These are phyloP conservation scores for Lichtheimia hyalospora DNA, from an alignment of 371 early-diverging fungal species.

Conservation along the genomic window DNA sequence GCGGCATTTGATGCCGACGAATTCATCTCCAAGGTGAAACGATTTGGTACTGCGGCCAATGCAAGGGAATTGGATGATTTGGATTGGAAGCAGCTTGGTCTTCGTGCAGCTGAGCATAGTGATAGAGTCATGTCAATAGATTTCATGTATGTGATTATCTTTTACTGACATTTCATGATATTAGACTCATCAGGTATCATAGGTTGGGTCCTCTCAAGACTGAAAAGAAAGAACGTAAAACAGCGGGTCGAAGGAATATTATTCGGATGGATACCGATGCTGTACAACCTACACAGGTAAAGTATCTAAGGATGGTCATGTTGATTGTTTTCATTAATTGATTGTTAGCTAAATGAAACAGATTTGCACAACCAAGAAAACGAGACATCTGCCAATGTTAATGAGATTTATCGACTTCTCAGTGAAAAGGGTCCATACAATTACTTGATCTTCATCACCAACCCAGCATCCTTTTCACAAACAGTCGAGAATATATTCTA, in stretches of 20 bases:
- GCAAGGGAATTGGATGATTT: slow-evolving; percentile 18
- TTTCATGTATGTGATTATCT: slow-evolving; percentile 60
- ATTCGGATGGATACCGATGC: slow-evolving; percentile 45
- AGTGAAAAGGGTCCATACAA: slow-evolving; percentile 64
- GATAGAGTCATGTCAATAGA: slow-evolving; percentile 64
- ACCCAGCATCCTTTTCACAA: slow-evolving; percentile 90
- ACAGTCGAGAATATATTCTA: slow-evolving; percentile 95
- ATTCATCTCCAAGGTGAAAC: slow-evolving; percentile 63
- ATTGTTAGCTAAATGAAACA: slow-evolving; percentile 57
- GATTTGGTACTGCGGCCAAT: slow-evolving; percentile 26
- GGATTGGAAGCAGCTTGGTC: slow-evolving; percentile 71
- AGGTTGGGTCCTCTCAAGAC: slow-evolving; percentile 71
- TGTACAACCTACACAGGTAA: slow-evolving; percentile 38
- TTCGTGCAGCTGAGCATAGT: slow-evolving; percentile 52
- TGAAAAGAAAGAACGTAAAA: slow-evolving; percentile 58
- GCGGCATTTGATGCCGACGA: slow-evolving; percentile 73
- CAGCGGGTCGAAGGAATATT: slow-evolving; percentile 26
- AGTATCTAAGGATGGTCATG: neutral
- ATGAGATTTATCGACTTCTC: slow-evolving; percentile 61
- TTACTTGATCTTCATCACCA: slow-evolving; percentile 84
- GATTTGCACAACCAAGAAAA: slow-evolving; percentile 84
- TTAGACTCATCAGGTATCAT: neutral
- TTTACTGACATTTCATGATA: neutral
- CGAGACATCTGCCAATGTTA: slow-evolving; percentile 85
- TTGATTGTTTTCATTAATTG: neutral